Conservation (phyloP, 2,329 filamentous ascomycete species). For the Xylaria sp. region DNA sequence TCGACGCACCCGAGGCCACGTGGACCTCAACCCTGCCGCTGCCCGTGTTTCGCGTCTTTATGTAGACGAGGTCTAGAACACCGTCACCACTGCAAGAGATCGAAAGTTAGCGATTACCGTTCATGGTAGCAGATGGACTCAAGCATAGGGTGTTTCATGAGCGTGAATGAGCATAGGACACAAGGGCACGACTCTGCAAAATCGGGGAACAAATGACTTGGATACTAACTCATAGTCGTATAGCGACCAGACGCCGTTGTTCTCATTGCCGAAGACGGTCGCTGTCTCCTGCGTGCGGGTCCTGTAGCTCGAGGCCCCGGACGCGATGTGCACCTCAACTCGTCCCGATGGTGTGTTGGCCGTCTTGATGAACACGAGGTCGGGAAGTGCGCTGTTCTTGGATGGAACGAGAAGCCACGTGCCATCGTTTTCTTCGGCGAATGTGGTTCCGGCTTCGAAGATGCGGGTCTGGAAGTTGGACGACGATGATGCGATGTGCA, state of each 20-base stretch:
- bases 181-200: too few species aligned
- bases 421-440: constrained; percentile 21
- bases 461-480: constrained; percentile 30
- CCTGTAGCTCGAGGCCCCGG: constrained; percentile 21
- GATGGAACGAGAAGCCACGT: constrained; percentile 31
- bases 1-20: constrained; percentile 24
- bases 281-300: constrained; percentile 20
- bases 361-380: constrained; percentile 34
- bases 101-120: too few species aligned
- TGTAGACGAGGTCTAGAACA: constrained; percentile 24
- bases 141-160: too few species aligned
- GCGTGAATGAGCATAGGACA: too few species aligned
- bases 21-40: constrained; percentile 20
- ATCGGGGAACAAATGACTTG: too few species aligned
- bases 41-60: constrained; percentile 24
- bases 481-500: constrained; percentile 28
- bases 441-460: constrained; percentile 22
- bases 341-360: constrained; percentile 24
- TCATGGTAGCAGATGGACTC: too few species aligned
- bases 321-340: constrained; percentile 30
- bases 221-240: constrained; percentile 24
- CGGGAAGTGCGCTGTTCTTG: constrained; percentile 14
- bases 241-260: constrained; percentile 25
- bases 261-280: constrained; percentile 25
- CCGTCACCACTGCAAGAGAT: constrained; percentile 10